These are phyloP conservation scores for Mycena amicta DNA, from an alignment of 768 basidiomycete genomes.

Conservation along the genomic window DNA sequence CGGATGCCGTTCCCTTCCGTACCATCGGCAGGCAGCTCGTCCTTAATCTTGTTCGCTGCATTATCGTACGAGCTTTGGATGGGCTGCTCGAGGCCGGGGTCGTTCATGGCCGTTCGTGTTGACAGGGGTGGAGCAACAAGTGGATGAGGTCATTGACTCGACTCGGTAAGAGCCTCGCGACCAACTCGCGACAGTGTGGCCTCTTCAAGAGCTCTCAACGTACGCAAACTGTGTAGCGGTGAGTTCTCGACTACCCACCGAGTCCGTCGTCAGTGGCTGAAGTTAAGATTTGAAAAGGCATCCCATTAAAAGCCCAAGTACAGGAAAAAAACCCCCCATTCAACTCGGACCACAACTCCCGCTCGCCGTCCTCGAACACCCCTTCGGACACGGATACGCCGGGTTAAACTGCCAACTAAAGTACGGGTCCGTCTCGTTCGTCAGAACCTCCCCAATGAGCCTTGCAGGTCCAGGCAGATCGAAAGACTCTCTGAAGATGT, in stretches of 20 bases:
- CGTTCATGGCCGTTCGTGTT: conserved; percentile 24
- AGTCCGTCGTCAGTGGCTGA: too few species aligned
- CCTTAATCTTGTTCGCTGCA: conserved; percentile 13
- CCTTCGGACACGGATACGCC: conserved; percentile 17
- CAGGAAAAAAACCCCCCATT: too few species aligned
- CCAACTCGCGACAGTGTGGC: too few species aligned
- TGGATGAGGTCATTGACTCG: not conserved
- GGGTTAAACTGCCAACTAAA: conserved; percentile 23
- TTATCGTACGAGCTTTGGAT: conserved; percentile 21
- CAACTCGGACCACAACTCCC: not conserved
- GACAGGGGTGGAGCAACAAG: not conserved
- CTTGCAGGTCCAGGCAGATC: conserved; percentile 13
- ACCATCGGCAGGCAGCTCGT: not conserved
- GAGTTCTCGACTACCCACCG: too few species aligned
- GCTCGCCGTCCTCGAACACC: conserved; percentile 12
- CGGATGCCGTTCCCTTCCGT: not conserved
- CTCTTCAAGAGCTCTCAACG: too few species aligned
- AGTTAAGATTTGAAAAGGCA: too few species aligned
- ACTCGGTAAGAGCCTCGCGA: too few species aligned
- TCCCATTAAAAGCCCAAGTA: too few species aligned
- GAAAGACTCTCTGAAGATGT: conserved; percentile 19
- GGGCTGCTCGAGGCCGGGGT: conserved; percentile 27
- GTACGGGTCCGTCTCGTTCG: conserved; percentile 23
- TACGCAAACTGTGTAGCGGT: too few species aligned
- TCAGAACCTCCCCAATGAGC: conserved; percentile 20